Evolutionary conservation across 306 rosid genomes (phyloP), one percentile per base, ranked within the genome.

Genomic region (Cucurbita pepo): DNA sequence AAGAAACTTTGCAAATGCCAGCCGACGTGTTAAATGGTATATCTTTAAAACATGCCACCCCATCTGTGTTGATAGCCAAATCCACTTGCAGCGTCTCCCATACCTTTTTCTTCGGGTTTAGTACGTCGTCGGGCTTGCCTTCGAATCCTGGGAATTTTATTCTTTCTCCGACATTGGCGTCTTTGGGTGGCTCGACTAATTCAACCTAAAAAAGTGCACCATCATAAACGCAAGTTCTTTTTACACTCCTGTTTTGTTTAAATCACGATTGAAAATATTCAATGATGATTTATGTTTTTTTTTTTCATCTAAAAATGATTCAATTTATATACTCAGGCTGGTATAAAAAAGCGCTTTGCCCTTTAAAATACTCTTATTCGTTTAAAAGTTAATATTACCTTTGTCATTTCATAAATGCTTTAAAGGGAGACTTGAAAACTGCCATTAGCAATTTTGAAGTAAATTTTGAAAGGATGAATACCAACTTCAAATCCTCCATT

Each of bases 1-100:
- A 86, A 6, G 87, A 65, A 51, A 89, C 98, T 38, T 84, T 87
- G 89, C 98, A 94, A 79, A 88, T 61, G 69, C 98, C 98, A 7
- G 87, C 88, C 1, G 97, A 86, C 37, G 98, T 90, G 54, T 92
- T 89, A 21, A 94, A 82, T 5, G 97, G 95, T 63, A 86, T 73
- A 72, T 90, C 79, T 76, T 86, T 90, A 83, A 77, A 89, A 78
- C 95, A 94, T 4, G 98, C 98, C 55, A 86, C 89, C 8, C 82
- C 75, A 11, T 87, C 88, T 51, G 73, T 56, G 60, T 86, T 87
- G 0, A 74, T 71, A 48, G 62, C 86, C 63, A 94, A 82, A 82
- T 90, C 92, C 0, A 90, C 98, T 76, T 94, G 97, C 86, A 94
- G 76, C 8, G 97, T 87, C 63, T 94, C 98, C 94, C 94, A 94